Conservation (phyloP, 371 early-diverging fungal species). For the Mortierella sp. region DNA sequence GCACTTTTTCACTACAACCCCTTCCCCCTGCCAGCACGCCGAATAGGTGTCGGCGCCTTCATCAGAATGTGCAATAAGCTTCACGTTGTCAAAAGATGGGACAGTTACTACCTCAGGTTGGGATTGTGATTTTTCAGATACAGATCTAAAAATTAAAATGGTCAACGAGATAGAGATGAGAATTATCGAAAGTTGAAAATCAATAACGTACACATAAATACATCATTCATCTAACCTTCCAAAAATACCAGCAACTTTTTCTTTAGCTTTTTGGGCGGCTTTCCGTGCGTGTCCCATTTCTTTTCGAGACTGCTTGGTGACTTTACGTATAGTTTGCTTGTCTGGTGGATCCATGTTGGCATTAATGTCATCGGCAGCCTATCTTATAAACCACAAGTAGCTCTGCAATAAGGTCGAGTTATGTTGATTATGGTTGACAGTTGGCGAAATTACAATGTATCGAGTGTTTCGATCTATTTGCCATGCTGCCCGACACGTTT, state of each 20-base stretch:
- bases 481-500: neutral
- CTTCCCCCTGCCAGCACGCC: slow-evolving; percentile 18
- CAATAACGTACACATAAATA: neutral
- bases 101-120: slow-evolving; percentile 1
- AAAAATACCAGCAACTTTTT: neutral
- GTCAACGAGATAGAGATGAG: neutral
- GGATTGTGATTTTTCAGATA: neutral
- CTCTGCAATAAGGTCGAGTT: slow-evolving; percentile 44
- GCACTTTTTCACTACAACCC: slow-evolving; percentile 30
- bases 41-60: slow-evolving; percentile 5
- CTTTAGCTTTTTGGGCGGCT: neutral
- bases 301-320: neutral
- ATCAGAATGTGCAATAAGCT: slow-evolving; percentile 13
- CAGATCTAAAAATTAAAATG: neutral
- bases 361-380: slow-evolving; percentile 6
- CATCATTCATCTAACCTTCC: neutral
- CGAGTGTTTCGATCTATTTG: neutral
- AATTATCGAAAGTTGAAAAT: neutral
- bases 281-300: neutral
- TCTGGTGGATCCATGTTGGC: slow-evolving; percentile 10
- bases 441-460: slow-evolving; percentile 21
- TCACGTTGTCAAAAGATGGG: slow-evolving; percentile 15
- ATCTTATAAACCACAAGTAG: slow-evolving; percentile 33
- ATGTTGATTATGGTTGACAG: slow-evolving; percentile 7
- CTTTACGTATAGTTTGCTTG: neutral